A percentile compares a stretch with the other conserved stretches of the same genome.
Evolutionary conservation across 305 asterid species (phyloP).

Genomic region (Fraxinus greggii): DNA sequence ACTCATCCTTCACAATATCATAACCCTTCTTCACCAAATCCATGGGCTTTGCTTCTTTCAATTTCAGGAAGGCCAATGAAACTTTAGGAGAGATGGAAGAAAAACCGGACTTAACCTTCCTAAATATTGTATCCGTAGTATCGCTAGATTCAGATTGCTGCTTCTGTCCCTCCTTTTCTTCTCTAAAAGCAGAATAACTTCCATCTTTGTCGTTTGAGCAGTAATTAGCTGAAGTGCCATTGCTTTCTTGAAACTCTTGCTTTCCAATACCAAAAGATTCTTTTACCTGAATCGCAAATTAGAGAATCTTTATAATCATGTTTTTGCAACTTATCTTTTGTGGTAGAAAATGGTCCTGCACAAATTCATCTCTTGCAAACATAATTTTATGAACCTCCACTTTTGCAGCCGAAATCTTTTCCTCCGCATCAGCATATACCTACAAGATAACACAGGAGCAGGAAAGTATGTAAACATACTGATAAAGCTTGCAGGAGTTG

Average conservation of each 20-base stretch:
- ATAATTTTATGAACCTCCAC: conserved; percentile 62
- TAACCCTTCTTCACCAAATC: conserved; percentile 83
- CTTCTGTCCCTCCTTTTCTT: conserved; percentile 56
- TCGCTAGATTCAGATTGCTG: conserved; percentile 52
- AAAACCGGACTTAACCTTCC: conserved; percentile 59
- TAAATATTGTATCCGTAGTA: conserved; percentile 55
- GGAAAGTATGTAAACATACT: conserved; percentile 23
- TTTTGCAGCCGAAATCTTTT: conserved; percentile 73
- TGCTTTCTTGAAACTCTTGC: conserved; percentile 49
- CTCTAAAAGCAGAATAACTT: conserved; percentile 45
- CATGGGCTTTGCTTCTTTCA: conserved; percentile 77
- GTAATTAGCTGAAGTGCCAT: conserved; percentile 36
- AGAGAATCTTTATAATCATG: neutral
- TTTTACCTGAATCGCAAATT: conserved; percentile 54
- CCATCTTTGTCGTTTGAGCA: conserved; percentile 35
- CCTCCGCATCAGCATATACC: conserved; percentile 69
- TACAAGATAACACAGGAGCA: conserved; percentile 28
- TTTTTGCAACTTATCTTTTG: neutral
- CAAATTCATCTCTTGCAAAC: neutral
- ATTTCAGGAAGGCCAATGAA: conserved; percentile 60
- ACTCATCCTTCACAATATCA: conserved; percentile 69
- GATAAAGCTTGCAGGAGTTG: neutral
- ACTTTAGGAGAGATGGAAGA: conserved; percentile 58
- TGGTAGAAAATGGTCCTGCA: neutral
- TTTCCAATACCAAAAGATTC: conserved; percentile 69